A percentile compares a stretch with the other conserved stretches of the same genome.
Evolutionary conservation across 2,329 filamentous ascomycete genomes (phyloP).

Genomic region (Penicillium sumatraense): DNA sequence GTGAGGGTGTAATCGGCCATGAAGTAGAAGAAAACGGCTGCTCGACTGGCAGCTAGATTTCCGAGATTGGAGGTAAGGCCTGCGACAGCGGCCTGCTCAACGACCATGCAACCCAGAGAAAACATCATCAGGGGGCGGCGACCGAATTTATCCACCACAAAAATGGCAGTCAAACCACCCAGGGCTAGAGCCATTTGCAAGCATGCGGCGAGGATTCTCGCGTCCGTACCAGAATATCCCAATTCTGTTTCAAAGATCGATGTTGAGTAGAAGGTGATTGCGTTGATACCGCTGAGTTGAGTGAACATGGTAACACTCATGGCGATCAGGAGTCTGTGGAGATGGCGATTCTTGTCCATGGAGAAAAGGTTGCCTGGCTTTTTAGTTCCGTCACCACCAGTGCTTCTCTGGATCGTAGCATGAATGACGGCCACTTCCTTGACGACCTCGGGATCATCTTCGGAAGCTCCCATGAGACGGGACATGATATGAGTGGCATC

Average conservation of each 20-base stretch:
- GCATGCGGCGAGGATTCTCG: constrained; percentile 11
- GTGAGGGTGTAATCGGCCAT: constrained; percentile 6
- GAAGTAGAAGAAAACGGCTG: constrained; percentile 16
- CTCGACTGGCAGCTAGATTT: constrained; percentile 6
- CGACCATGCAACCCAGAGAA: constrained; percentile 4
- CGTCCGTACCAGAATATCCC: constrained; percentile 4
- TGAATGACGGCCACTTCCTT: constrained; percentile 13
- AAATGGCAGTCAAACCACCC: constrained; percentile 8
- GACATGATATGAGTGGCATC: constrained; percentile 10
- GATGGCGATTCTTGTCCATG: constrained; percentile 12
- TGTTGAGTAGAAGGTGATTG: constrained; percentile 13
- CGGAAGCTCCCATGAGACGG: constrained; percentile 1
- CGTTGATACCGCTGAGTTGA: constrained; percentile 12
- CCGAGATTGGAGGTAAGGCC: constrained; percentile 9
- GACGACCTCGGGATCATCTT: neutral
- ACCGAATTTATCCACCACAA: constrained; percentile 12
- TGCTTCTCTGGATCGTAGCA: constrained; percentile 3
- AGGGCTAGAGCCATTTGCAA: constrained; percentile 10
- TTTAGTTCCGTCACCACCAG: neutral
- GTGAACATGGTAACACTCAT: constrained; percentile 13
- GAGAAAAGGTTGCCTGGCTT: constrained; percentile 9
- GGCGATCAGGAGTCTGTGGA: constrained; percentile 12
- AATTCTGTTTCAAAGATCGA: constrained; percentile 13
- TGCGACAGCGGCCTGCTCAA: constrained; percentile 7
- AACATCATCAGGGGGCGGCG: constrained; percentile 13